Evolutionary conservation across 2,329 filamentous ascomycete genomes (phyloP), one percentile per base, ranked within the genome.

Genomic region (Alternaria ventricosa): DNA sequence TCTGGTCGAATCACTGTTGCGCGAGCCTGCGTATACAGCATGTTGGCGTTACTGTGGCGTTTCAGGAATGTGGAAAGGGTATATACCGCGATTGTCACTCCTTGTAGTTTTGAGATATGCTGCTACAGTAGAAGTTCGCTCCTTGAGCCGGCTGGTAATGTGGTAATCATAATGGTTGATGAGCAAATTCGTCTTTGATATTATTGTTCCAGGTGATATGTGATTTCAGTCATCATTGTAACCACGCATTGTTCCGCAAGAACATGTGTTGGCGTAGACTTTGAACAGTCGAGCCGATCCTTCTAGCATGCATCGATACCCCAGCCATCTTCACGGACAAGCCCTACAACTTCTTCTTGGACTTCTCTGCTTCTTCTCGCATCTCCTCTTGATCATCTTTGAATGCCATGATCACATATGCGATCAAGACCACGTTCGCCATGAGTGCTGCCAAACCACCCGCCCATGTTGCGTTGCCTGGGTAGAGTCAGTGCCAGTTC

Each of bases 341-440:
- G 49, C 22, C 27, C 64, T 78, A 78, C 55, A 70, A 49, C 47
- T 72, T 63, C 72, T 84, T 84, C 68, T 69, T 73, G 7, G 61
- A 57, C 61, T 80, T 78, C 61, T 83, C 83, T 64, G 84, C 83
- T 11, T 80, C 82, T 55, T 81, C 81, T 57, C 81, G 77, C 56
- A 80, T 79, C 66, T 87, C 84, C 11, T 80, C 81, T 63, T 87
- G 84, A 75, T 98, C 96, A 79, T 99, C 96, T 65, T 87, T 89
- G 87, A 97, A 94, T 5, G 96, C 96, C 20, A 97, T 93, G 60
- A 97, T 83, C 46, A 98, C 88, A 80, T 98, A 99, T n/a, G 87
- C 89, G 61, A 98, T 87, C 55, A 99, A 84, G 4, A 99, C 93
- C 2, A 96, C 87, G 73, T 99, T 99, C 12, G 96, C 96, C 79